phyloP scores from a whole-genome alignment of 2,329 filamentous ascomycete species.

The Aspergillus sp. region DNA sequence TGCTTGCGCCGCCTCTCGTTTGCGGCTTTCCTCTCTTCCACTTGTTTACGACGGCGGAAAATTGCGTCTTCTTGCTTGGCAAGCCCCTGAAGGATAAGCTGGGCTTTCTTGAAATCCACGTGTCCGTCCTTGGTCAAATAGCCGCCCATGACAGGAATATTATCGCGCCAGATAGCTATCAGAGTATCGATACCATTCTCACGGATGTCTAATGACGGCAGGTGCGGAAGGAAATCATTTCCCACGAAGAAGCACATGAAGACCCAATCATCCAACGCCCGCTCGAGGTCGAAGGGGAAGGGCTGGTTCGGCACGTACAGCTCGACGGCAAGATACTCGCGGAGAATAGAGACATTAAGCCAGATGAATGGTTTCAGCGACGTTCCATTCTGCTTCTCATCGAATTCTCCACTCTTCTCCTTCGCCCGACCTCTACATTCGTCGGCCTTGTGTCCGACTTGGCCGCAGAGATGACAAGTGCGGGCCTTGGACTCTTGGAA shows the following conservation, averaged over 20 bases:
- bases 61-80: slow-evolving; percentile 93
- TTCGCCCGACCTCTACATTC: slow-evolving; percentile 80
- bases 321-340: slow-evolving; percentile 91
- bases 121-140: slow-evolving; percentile 95
- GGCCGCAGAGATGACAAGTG: slow-evolving; percentile 83
- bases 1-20: slow-evolving; percentile 75
- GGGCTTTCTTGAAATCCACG: slow-evolving; percentile 81
- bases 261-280: slow-evolving; percentile 95
- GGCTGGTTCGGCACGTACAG: slow-evolving; percentile 77
- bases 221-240: slow-evolving; percentile 95
- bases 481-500: slow-evolving; percentile 81
- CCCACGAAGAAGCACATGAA: slow-evolving; percentile 99
- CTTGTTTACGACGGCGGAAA: slow-evolving; percentile 82
- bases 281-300: slow-evolving; percentile 89
- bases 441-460: slow-evolving; percentile 84
- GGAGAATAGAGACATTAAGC: slow-evolving; percentile 87
- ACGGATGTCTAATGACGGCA: slow-evolving; percentile 95
- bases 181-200: slow-evolving; percentile 96
- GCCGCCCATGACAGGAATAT: slow-evolving; percentile 85
- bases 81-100: slow-evolving; percentile 82
- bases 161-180: slow-evolving; percentile 95
- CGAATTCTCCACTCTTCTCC: slow-evolving; percentile 74
- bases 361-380: slow-evolving; percentile 93
- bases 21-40: slow-evolving; percentile 79
- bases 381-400: slow-evolving; percentile 72